Conservation (phyloP, 2,329 filamentous ascomycete species). For the Diaporthe eres region DNA sequence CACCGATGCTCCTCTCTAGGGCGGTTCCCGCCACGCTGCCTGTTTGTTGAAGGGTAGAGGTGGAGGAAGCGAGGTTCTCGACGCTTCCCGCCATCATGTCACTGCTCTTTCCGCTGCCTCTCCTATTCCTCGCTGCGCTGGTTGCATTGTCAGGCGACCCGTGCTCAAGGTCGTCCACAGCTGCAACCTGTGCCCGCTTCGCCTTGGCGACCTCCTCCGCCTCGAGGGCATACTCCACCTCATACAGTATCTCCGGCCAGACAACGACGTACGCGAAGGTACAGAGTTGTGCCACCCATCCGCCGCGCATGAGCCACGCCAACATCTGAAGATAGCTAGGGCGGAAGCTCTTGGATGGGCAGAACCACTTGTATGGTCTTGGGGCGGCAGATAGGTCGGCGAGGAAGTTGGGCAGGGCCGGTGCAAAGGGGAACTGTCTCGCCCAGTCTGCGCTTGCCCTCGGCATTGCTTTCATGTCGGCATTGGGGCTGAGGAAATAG, state of each 20-base stretch:
- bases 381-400: slow-evolving; percentile 84
- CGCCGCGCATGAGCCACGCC: slow-evolving; percentile 91
- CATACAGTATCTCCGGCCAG: slow-evolving; percentile 84
- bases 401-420: slow-evolving; percentile 89
- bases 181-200: slow-evolving; percentile 46
- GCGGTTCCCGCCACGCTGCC: slow-evolving; percentile 33
- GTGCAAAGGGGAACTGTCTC: slow-evolving; percentile 84
- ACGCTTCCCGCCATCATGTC: slow-evolving; percentile 34
- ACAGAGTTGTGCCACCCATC: slow-evolving; percentile 93
- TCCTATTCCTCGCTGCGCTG: slow-evolving; percentile 43
- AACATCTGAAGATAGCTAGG: slow-evolving; percentile 91
- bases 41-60: slow-evolving; percentile 44
- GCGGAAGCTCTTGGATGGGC: slow-evolving; percentile 89
- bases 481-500: slow-evolving; percentile 93
- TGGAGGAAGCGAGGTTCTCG: slow-evolving; percentile 43
- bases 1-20: slow-evolving; percentile 42
- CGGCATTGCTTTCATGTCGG: slow-evolving; percentile 80
- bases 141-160: slow-evolving; percentile 39
- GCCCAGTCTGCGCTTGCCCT: slow-evolving; percentile 81
- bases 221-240: slow-evolving; percentile 80
- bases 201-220: slow-evolving; percentile 68
- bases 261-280: slow-evolving; percentile 93
- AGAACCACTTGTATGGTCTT: slow-evolving; percentile 85
- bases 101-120: slow-evolving; percentile 35
- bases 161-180: slow-evolving; percentile 40